Evolutionary conservation across 2,329 filamentous ascomycete genomes (phyloP), one percentile per base, ranked within the genome.

Genomic region (Cladobotryum mycophilum): DNA sequence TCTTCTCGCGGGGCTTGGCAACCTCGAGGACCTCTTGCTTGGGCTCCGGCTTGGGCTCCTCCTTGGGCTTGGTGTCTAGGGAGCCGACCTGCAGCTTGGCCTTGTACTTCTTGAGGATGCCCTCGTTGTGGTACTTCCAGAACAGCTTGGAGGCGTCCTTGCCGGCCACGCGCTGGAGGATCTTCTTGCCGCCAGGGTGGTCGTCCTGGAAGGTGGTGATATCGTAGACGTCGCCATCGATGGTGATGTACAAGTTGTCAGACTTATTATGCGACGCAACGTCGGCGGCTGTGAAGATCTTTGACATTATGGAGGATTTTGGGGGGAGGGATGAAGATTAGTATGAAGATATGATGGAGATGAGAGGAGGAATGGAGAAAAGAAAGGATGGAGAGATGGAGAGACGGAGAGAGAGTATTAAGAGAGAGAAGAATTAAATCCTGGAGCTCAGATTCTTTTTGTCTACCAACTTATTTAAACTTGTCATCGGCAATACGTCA

Each of bases 161-260:
- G 63, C 81, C 81, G 48, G 75, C 81, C 13, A 85, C 80, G 47
- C 80, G 73, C 57, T 78, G 76, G 52, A 85, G 73, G 58, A 84
- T 83, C 74, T 83, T 83, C 71, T 83, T 83, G 65, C 80, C 80
- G 52, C 89, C 89, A 67, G 88, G 88, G 68, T 92, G 88, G 58
- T 91, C 86, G 54, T 91, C 85, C 67, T 89, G 86, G 68, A 92
- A 92, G 64, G 84, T 90, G 61, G 90, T 95, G 62, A 97, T 68
- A 66, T 99, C 92, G 70, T 96, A 97, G 59, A 97, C 92, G 70
- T 97, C 92, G 62, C 91, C 87, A 60, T 97, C 92, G 59, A 97
- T 84, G 58, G 95, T 82, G 64, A 97, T 88, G 82, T 85, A 97
- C 55, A 96, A 78, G 66, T 85, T 85, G 64, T 89, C 83, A 42